A percentile compares a stretch with the other conserved stretches of the same genome.
Conservation (phyloP, 1,284 basidiomycete genomes). For the Cryptococcus hybrid region DNA sequence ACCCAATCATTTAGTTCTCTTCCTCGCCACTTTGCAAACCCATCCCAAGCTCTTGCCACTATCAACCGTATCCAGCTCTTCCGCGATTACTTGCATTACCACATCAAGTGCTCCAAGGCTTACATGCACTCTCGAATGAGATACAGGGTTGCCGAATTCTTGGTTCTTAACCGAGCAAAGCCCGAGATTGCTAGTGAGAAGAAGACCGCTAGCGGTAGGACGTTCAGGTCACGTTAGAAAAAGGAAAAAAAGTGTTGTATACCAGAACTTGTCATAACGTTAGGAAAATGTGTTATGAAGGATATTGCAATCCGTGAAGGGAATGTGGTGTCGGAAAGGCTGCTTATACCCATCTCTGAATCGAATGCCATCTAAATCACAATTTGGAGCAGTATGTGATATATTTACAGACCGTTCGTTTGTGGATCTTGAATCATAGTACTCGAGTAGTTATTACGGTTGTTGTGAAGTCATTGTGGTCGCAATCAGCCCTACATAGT, state of each 20-base stretch:
- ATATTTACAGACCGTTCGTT: too few species aligned
- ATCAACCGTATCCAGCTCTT: slow-evolving; percentile 97
- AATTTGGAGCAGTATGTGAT: too few species aligned
- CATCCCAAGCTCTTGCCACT: slow-evolving; percentile 70
- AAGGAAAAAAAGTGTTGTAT: neutral
- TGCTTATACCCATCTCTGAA: too few species aligned
- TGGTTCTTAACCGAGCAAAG: slow-evolving; percentile 97
- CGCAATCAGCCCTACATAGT: too few species aligned
- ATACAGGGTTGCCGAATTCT: slow-evolving; percentile 90
- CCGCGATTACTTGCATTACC: slow-evolving; percentile 98
- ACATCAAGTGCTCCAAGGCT: slow-evolving; percentile 98
- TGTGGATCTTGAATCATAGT: too few species aligned
- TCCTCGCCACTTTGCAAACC: slow-evolving; percentile 87
- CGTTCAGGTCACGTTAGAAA: slow-evolving; percentile 42
- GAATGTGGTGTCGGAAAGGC: too few species aligned
- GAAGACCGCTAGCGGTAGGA: slow-evolving; percentile 73
- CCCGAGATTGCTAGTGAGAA: slow-evolving; percentile 77
- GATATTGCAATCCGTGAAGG: too few species aligned
- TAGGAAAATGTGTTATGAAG: too few species aligned
- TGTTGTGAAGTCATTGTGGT: too few species aligned
- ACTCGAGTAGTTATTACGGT: too few species aligned
- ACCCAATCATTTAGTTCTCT: slow-evolving; percentile 63
- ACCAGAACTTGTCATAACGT: too few species aligned
- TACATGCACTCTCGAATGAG: slow-evolving; percentile 99
- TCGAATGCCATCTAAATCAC: too few species aligned